Base-by-base conservation (phyloP, 371 early-diverging fungal genomes). In the Polyrhizophydium stewartii region DNA sequence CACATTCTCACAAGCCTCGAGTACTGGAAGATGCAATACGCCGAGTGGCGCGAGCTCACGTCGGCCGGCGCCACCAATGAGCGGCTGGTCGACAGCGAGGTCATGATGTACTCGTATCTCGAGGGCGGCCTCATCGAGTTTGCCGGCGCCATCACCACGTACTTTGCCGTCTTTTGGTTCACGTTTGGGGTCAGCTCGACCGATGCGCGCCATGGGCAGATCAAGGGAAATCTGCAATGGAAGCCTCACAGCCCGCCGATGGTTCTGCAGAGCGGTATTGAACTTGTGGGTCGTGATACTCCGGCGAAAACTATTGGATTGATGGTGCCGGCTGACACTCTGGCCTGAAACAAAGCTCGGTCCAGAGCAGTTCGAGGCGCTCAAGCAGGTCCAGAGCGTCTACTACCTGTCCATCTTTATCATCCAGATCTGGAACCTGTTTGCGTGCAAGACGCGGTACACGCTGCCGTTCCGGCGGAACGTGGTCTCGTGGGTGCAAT, bases 351-450 rank as follows among this genome's bases (percentile, higher is more conserved):
- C 40, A 19, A 40, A 53, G 53, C 5, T 6, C 2, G 53, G 53
- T 2, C 53, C 53, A 53, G 53, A 53, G 25, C 84, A 82, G 58
- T 58, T 70, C 19, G 72, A 78, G 52, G 79, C 84, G 22, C 60
- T 83, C 0, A 61, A 63, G 56, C 67, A 76, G 63, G 81, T 74
- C 0, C 83, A 81, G 57, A 66, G 69, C 10, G 80, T 73, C 0
- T 83, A 73, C 60, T 85, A 80, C 59, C 60, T 84, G 3, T 73
- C 78, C 21, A 73, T 85, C 10, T 59, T 85, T 33, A 69, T 82
- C 24, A 67, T 76, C 19, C 85, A 85, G 55, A 60, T 76, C 9
- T 82, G 71, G 69, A 85, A 81, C 60, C 53, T 81, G 31, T 78
- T 84, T 65, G 73, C 76, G 1, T 82, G 81, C 64, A 84, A 83